phyloP scores from a whole-genome alignment of 2,329 filamentous ascomycete species.

The Samsoniella hepiali region DNA sequence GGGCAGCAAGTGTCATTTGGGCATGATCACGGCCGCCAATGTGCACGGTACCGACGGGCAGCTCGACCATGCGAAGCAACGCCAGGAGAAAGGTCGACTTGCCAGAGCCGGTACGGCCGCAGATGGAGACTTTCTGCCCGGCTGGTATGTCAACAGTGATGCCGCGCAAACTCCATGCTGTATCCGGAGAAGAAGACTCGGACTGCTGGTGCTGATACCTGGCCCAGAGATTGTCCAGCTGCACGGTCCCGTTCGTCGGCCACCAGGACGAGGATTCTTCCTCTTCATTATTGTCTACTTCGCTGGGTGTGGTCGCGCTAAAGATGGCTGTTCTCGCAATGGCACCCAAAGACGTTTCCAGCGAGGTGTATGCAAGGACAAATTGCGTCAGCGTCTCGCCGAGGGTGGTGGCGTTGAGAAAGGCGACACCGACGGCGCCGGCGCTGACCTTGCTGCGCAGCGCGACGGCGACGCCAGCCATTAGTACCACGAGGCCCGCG shows the following conservation, averaged over 20 bases:
- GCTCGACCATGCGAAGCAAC: neutral
- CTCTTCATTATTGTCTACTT: neutral
- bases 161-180: neutral
- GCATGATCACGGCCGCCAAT: constrained; percentile 1
- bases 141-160: neutral
- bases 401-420: constrained; percentile 7
- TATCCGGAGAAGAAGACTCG: neutral
- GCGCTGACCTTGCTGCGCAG: neutral
- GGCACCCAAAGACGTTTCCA: constrained; percentile 6
- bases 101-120: constrained; percentile 12
- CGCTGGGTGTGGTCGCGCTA: neutral
- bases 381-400: constrained; percentile 4
- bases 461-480: constrained; percentile 1
- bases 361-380: neutral
- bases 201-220: neutral
- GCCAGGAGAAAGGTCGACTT: constrained; percentile 13
- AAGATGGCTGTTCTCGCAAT: constrained; percentile 5
- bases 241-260: neutral
- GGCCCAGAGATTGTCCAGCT: constrained; percentile 2
- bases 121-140: constrained; percentile 4
- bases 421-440: constrained; percentile 11
- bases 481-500: neutral
- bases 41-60: neutral
- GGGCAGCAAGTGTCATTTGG: neutral
- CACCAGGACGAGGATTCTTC: neutral